A percentile compares a stretch with the other conserved stretches of the same genome.
Conservation (phyloP, 1,284 basidiomycete genomes). For the Leucoagaricus sp. region DNA sequence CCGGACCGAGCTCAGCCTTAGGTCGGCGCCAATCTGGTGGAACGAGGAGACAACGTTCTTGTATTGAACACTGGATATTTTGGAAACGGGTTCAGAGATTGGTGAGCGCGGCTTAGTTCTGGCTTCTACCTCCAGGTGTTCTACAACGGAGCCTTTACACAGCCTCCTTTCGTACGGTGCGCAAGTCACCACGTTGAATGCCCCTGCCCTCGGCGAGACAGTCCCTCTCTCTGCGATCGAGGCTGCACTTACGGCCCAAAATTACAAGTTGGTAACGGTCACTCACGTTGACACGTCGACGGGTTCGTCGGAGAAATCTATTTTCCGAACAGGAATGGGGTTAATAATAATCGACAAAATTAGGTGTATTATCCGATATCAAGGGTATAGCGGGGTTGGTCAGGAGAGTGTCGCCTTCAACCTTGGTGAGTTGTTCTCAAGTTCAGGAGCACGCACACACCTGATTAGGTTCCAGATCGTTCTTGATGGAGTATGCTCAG, state of each 20-base stretch:
- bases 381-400: slow-evolving; percentile 73
- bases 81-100: slow-evolving; percentile 80
- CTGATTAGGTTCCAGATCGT: slow-evolving; percentile 49
- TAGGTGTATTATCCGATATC: slow-evolving; percentile 78
- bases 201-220: slow-evolving; percentile 10
- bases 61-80: slow-evolving; percentile 88
- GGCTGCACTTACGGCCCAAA: slow-evolving; percentile 12
- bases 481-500: slow-evolving; percentile 90
- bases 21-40: slow-evolving; percentile 83
- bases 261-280: slow-evolving; percentile 19
- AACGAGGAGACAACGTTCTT: slow-evolving; percentile 76
- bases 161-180: slow-evolving; percentile 21
- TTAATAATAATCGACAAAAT: neutral
- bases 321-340: neutral
- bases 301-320: neutral
- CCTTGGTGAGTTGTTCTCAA: slow-evolving; percentile 51
- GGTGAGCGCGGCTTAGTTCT: slow-evolving; percentile 42
- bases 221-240: slow-evolving; percentile 14
- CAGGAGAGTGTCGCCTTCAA: slow-evolving; percentile 74
- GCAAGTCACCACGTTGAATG: slow-evolving; percentile 17
- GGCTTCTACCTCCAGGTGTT: neutral
- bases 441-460: neutral
- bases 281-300: slow-evolving; percentile 25
- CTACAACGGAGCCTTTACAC: too few relatives aligned
- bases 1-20: slow-evolving; percentile 23